A percentile compares a stretch with the other conserved stretches of the same genome.
phyloP scores from a whole-genome alignment of 2,329 filamentous ascomycete species.

The Pestalotiopsis sp. region DNA sequence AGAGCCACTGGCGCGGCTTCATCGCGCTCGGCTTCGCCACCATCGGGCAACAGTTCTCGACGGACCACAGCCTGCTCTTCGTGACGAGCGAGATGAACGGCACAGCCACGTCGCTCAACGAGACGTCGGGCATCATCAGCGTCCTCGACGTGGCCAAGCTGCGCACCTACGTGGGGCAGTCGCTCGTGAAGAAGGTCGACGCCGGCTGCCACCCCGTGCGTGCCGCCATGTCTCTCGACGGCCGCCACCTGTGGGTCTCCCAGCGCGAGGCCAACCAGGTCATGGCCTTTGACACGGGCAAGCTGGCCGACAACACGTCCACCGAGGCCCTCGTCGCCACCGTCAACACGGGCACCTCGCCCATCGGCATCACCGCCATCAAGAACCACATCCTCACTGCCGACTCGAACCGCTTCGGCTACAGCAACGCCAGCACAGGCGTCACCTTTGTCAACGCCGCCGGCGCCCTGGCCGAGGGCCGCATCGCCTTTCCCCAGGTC shows the following conservation, averaged over 20 bases:
- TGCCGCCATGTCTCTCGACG: slow-evolving; percentile 2
- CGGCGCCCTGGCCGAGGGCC: neutral
- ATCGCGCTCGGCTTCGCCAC: slow-evolving; percentile 9
- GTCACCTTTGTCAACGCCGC: slow-evolving; percentile 5
- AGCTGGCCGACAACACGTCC: slow-evolving; percentile 1
- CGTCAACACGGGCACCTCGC: slow-evolving; percentile 11
- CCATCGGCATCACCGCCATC: slow-evolving; percentile 8
- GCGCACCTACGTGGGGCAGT: neutral
- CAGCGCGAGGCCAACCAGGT: slow-evolving; percentile 10
- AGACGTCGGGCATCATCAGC: slow-evolving; percentile 8
- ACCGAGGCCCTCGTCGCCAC: slow-evolving; percentile 1
- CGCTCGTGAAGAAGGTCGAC: slow-evolving; percentile 7
- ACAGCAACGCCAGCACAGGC: slow-evolving; percentile 9
- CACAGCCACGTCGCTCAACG: slow-evolving; percentile 1
- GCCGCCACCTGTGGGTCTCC: slow-evolving; percentile 3
- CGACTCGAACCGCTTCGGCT: slow-evolving; percentile 12
- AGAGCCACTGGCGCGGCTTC: slow-evolving; percentile 5
- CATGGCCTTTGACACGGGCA: slow-evolving; percentile 5
- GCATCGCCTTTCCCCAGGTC: neutral
- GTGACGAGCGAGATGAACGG: slow-evolving; percentile 12
- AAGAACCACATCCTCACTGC: slow-evolving; percentile 9
- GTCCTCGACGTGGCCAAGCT: slow-evolving; percentile 10
- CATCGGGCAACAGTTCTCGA: slow-evolving; percentile 12
- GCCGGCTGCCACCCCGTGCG: slow-evolving; percentile 10
- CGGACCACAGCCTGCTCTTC: slow-evolving; percentile 1